phyloP scores from a whole-genome alignment of 208 protist species.

The Crithidia fasciculata region DNA sequence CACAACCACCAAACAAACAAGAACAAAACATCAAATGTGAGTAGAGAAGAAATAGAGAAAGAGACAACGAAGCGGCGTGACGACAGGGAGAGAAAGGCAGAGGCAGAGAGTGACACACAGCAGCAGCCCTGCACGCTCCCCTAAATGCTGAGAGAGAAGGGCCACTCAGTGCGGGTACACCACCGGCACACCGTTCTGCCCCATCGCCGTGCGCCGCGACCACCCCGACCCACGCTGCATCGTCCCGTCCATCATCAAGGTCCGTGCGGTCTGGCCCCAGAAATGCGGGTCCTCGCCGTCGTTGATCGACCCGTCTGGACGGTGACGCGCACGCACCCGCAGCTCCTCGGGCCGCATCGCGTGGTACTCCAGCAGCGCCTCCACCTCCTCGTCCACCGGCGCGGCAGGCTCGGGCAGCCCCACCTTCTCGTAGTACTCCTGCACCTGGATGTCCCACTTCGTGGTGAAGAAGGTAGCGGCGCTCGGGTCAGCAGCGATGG shows the following conservation, averaged over 20 bases:
- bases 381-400: slow-evolving; percentile 76
- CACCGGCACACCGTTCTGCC: slow-evolving; percentile 65
- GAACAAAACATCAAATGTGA: slow-evolving; percentile 7
- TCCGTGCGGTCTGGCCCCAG: slow-evolving; percentile 64
- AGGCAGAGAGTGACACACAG: not conserved
- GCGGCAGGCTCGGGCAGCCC: slow-evolving; percentile 77
- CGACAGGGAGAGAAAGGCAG: slow-evolving; percentile 6
- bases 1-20: not conserved
- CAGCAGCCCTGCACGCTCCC: too few species aligned
- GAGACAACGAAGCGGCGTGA: not conserved
- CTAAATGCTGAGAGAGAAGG: too few species aligned
- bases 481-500: slow-evolving; percentile 56
- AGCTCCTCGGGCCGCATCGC: slow-evolving; percentile 53
- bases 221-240: slow-evolving; percentile 70
- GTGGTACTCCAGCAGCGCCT: slow-evolving; percentile 85
- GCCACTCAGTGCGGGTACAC: slow-evolving; percentile 48
- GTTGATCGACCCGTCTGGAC: slow-evolving; percentile 85
- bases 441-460: slow-evolving; percentile 93
- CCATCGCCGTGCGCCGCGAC: slow-evolving; percentile 81
- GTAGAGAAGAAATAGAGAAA: slow-evolving; percentile 11
- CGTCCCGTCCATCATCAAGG: slow-evolving; percentile 63
- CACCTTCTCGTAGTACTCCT: slow-evolving; percentile 89
- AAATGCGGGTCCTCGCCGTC: slow-evolving; percentile 85
- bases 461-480: slow-evolving; percentile 90
- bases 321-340: slow-evolving; percentile 86